These are phyloP conservation scores for Lichtheimia hyalospora DNA, from an alignment of 371 early-diverging fungal genomes.

Conservation along the genomic window DNA sequence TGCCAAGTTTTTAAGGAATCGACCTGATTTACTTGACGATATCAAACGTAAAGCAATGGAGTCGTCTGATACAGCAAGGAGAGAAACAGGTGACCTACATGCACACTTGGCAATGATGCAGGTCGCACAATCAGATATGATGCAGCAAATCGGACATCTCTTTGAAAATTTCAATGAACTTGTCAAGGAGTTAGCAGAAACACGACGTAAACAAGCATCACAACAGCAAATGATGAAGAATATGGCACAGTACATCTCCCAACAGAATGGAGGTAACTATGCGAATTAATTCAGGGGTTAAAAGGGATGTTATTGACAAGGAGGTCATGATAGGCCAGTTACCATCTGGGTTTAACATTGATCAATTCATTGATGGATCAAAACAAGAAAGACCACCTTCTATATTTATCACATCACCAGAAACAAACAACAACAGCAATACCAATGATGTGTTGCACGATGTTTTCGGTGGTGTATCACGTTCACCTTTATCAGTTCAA, in stretches of 20 bases:
- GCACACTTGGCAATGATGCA: conserved; percentile 77
- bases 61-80: conserved; percentile 66
- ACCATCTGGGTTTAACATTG: conserved; percentile 45
- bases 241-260: conserved; percentile 58
- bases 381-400: conserved; percentile 49
- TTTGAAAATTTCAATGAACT: conserved; percentile 72
- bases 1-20: conserved; percentile 77
- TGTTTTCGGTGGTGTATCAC: conserved; percentile 9
- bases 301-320: conserved; percentile 1
- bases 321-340: conserved; percentile 13
- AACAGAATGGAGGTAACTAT: conserved; percentile 40
- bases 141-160: conserved; percentile 69
- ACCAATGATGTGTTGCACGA: conserved; percentile 4
- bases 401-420: conserved; percentile 64
- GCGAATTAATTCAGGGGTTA: conserved; percentile 6
- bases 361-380: conserved; percentile 12
- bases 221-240: conserved; percentile 62
- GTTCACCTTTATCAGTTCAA: conserved; percentile 13
- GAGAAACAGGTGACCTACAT: conserved; percentile 74
- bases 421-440: conserved; percentile 13
- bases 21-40: conserved; percentile 79
- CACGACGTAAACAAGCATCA: conserved; percentile 61
- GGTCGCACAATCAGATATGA: conserved; percentile 73
- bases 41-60: conserved; percentile 89
- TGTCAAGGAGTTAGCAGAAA: conserved; percentile 70